Base-by-base conservation (phyloP, 306 rosid species). In the Prunus campanulata region DNA sequence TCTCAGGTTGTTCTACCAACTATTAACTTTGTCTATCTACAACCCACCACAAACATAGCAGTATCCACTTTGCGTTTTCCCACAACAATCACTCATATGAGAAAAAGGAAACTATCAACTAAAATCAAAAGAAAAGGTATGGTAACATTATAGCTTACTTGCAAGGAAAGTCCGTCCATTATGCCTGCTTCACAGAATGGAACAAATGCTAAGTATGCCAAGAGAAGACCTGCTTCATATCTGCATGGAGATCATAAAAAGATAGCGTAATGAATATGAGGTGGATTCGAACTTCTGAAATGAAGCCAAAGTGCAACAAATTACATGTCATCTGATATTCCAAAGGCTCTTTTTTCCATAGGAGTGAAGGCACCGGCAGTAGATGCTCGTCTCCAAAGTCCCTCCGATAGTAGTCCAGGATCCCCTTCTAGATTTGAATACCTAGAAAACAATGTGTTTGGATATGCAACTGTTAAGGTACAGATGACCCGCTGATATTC, bases 281-380 rank as follows among this genome's bases (percentile, higher is more conserved):
- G 72, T 42, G 50, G 61, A 85, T 68, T 59, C 55, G 61, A 88
- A 70, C 70, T 75, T 75, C 68, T 50, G 63, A 74, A 51, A 67
- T 19, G 68, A 79, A 59, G 35, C 83, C 49, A 67, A 82, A 72
- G 74, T 79, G 61, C 51, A 77, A 64, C 59, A 74, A 62, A 74
- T 78, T 88, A 91, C 98, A 94, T 91, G 86, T 94, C 98, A 85
- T 91, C 98, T 64, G 98, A 96, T 81, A 94, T 79, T 84, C 97
- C 98, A 81, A 90, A 94, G n/a, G 94, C 91, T 87, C 90, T 87
- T 85, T 91, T 94, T 60, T 94, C 98, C 88, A 90, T 66, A 47
- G 76, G 79, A 2, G 92, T 88, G 82, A 74, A 86, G 72, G 97
- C 97, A 72, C 98, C 95, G 64, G 95, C 96, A 69, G 87, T 73